Conservation (phyloP, 2,329 filamentous ascomycete genomes). For the Fonsecaea pedrosoi region DNA sequence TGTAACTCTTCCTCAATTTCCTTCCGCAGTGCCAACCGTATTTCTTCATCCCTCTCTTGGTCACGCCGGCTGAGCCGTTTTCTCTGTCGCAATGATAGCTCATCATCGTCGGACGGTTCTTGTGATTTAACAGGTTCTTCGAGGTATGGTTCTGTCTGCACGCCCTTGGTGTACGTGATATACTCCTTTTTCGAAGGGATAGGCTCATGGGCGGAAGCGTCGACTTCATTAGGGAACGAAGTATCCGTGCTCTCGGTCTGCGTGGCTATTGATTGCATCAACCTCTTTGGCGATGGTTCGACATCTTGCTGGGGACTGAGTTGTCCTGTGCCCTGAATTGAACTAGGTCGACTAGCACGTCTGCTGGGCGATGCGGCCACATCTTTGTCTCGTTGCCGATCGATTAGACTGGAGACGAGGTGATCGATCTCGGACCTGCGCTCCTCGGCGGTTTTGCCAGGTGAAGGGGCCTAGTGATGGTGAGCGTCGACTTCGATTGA, state of each 20-base stretch:
- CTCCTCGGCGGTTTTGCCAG: conserved; percentile 37
- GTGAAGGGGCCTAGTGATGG: conserved; percentile 32
- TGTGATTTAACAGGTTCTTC: conserved; percentile 54
- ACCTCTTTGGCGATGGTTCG: conserved; percentile 47
- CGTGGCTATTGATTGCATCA: conserved; percentile 58
- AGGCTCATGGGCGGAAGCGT: conserved; percentile 61
- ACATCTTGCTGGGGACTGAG: conserved; percentile 72
- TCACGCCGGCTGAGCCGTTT: conserved; percentile 81
- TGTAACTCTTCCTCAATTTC: conserved; percentile 94
- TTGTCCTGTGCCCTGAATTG: conserved; percentile 81
- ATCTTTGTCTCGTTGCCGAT: conserved; percentile 61
- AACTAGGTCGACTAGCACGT: conserved; percentile 78
- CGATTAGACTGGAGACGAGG: conserved; percentile 83
- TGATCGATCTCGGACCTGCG: conserved; percentile 60
- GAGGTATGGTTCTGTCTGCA: conserved; percentile 74
- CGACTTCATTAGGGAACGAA: conserved; percentile 80
- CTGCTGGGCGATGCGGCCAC: conserved; percentile 47
- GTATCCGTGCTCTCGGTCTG: conserved; percentile 78
- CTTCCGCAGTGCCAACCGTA: conserved; percentile 79
- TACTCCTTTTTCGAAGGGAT: conserved; percentile 67
- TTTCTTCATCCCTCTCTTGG: conserved; percentile 83
- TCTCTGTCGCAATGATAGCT: conserved; percentile 63
- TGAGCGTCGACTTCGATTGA: conserved; percentile 19
- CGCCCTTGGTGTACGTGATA: conserved; percentile 95
- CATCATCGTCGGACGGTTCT: conserved; percentile 70